Evolutionary conservation across 148 eudicot genomes (phyloP).

Genomic region (Dysphania ambrosioides): DNA sequence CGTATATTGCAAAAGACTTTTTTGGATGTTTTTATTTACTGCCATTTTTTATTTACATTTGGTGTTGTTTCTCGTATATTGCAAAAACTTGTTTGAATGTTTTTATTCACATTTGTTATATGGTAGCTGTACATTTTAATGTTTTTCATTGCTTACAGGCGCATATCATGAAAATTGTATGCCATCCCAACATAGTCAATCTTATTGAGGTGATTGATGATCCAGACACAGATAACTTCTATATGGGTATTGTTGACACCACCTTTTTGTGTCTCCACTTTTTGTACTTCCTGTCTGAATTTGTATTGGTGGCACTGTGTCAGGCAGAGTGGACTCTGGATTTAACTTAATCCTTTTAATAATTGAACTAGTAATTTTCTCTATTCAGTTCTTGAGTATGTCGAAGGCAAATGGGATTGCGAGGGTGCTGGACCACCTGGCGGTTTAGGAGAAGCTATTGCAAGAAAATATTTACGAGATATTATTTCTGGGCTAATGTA

Average conservation of each 20-base stretch:
- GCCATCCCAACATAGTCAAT: constrained; percentile 94
- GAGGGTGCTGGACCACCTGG: constrained; percentile 85
- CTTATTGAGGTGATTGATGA: constrained; percentile 96
- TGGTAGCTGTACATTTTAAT: background rate
- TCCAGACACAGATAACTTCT: constrained; percentile 80
- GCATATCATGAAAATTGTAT: constrained; percentile 74
- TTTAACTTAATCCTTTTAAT: background rate
- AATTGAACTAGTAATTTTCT: background rate
- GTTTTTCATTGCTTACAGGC: constrained; percentile 47
- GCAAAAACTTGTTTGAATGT: too few species aligned
- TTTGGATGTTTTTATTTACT: too few species aligned
- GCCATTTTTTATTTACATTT: too few species aligned
- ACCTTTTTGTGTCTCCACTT: constrained; percentile 9
- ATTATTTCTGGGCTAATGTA: constrained; percentile 88
- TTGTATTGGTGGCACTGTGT: background rate
- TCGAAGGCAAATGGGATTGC: constrained; percentile 80
- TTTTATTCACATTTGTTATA: too few species aligned
- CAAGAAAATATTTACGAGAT: constrained; percentile 74
- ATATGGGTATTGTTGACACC: constrained; percentile 69
- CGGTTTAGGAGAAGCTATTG: constrained; percentile 67
- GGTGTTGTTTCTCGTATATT: too few species aligned
- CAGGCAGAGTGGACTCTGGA: background rate
- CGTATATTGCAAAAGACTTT: too few species aligned
- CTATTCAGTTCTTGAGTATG: constrained; percentile 81
- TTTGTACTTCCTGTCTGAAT: constrained; percentile 7